Evolutionary conservation across 2,329 filamentous ascomycete genomes (phyloP).

Genomic region (Aspergillus eucalypticola): DNA sequence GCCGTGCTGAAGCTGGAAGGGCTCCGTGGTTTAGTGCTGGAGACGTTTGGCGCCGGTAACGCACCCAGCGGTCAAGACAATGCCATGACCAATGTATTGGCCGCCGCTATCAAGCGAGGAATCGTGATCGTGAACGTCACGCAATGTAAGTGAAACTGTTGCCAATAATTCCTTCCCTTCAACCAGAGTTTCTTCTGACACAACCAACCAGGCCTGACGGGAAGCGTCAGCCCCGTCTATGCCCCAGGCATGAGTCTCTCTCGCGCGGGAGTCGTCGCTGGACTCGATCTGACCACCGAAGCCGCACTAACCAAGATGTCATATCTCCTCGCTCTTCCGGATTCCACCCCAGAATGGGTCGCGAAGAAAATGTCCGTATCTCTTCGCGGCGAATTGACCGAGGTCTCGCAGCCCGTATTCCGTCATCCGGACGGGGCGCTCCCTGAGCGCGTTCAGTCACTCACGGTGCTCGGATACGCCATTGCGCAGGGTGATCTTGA

Average conservation of each 20-base stretch:
- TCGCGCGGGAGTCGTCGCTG: conserved; percentile 82
- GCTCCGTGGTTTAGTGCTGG: conserved; percentile 77
- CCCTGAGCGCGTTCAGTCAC: conserved; percentile 61
- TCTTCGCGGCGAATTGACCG: conserved; percentile 82
- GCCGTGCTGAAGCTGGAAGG: conserved; percentile 75
- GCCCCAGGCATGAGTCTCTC: conserved; percentile 76
- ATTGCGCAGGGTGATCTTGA: conserved; percentile 70
- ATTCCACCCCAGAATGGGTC: conserved; percentile 65
- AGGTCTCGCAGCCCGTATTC: conserved; percentile 71
- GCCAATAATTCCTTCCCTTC: conserved; percentile 35
- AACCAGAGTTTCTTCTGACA: conserved; percentile 31
- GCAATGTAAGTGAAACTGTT: conserved; percentile 65
- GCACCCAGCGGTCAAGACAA: conserved; percentile 80
- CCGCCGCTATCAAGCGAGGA: conserved; percentile 73
- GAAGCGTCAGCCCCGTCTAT: conserved; percentile 76
- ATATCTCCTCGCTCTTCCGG: conserved; percentile 73
- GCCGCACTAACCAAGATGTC: conserved; percentile 88
- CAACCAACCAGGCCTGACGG: conserved; percentile 51
- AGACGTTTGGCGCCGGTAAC: conserved; percentile 93
- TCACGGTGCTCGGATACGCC: conserved; percentile 77
- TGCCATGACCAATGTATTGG: conserved; percentile 74
- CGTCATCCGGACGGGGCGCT: conserved; percentile 67
- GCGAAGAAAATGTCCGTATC: conserved; percentile 70
- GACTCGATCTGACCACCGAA: conserved; percentile 85
- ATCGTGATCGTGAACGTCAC: conserved; percentile 89